Base-by-base conservation (phyloP, 2,329 filamentous ascomycete genomes). In the Emergomyces africanus region DNA sequence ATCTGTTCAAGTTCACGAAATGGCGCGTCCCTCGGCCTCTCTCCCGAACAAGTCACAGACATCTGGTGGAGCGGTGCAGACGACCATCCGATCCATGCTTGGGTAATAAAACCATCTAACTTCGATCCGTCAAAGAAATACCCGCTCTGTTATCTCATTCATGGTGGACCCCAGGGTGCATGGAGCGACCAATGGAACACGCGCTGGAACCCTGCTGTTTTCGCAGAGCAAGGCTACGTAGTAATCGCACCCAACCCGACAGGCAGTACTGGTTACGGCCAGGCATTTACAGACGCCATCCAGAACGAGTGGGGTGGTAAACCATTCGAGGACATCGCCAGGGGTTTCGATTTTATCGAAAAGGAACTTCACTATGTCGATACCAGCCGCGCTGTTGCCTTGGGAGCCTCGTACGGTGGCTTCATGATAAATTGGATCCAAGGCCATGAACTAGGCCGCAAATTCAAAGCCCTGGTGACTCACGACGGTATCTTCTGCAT, bases 361-460 rank as follows among this genome's bases (percentile, higher is more conserved):
- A 64, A 72, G 0, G 71, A 82, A 10, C 70, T 82, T 18, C 62
- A 73, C 0, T 83, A 79, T 57, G 73, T 84, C 28, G 82, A 84
- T 64, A 77, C 75, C 14, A 68, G 70, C 9, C 78, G 80, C 6
- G 80, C 79, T 1, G 74, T 83, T 23, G 75, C 80, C 0, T 70
- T 79, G 0, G 82, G 82, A 0, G 78, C 73, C 6, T 79, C 78
- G 6, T 83, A 80, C 60, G 81, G 82, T n/a, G 82, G 80, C 10
- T 84, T 82, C 67, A 79, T 84, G 78, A 76, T 82, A 64, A 81
- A 81, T 64, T 83, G 80, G 78, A 77, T 84, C 25, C 75, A 81
- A 54, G 80, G 80, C 0, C 77, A 82, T 25, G 71, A 76, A 0
- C 70, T 84, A 1, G 80, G 77, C 12, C 77, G 77, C 49, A 78